Evolutionary conservation across 805 yeast species (phyloP).

Genomic region (Lachancea lanzarotensis): DNA sequence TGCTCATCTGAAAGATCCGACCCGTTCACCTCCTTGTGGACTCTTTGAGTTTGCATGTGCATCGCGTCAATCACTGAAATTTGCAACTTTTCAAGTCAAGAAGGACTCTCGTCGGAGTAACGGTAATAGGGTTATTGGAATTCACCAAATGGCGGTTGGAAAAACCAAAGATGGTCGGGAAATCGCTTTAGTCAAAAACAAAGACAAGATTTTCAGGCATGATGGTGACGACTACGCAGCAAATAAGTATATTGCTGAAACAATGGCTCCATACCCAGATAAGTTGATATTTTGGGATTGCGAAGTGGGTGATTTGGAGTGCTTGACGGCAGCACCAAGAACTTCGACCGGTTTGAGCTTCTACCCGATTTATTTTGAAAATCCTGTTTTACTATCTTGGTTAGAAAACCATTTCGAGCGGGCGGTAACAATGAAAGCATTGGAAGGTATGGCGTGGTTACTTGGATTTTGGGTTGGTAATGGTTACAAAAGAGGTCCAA

Average conservation of each 20-base stretch:
- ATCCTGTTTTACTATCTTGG: slow-evolving; percentile 6
- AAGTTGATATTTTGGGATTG: slow-evolving; percentile 5
- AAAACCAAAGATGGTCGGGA: not conserved
- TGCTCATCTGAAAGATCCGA: not conserved
- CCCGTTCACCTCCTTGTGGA: not conserved
- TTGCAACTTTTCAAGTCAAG: not conserved
- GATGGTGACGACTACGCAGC: not conserved
- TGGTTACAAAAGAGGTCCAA: slow-evolving; percentile 8
- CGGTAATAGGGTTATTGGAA: not conserved
- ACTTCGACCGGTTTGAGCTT: not conserved
- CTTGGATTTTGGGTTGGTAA: slow-evolving; percentile 14
- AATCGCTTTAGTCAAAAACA: not conserved
- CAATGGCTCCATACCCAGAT: not conserved
- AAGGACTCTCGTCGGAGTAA: not conserved
- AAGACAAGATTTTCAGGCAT: not conserved
- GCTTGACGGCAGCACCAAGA: not conserved
- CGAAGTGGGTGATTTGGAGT: slow-evolving; percentile 4
- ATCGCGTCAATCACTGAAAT: not conserved
- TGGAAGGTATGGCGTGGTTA: slow-evolving; percentile 12
- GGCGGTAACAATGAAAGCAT: slow-evolving; percentile 1
- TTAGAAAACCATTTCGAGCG: slow-evolving; percentile 1
- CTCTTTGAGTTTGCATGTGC: not conserved
- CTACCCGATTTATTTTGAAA: not conserved
- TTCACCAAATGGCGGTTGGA: not conserved
- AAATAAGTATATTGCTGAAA: not conserved